Percentiles rank a stretch among this genome's conserved stretches.
phyloP scores from a whole-genome alignment of 2,329 filamentous ascomycete species.

The Penicillium sp. region DNA sequence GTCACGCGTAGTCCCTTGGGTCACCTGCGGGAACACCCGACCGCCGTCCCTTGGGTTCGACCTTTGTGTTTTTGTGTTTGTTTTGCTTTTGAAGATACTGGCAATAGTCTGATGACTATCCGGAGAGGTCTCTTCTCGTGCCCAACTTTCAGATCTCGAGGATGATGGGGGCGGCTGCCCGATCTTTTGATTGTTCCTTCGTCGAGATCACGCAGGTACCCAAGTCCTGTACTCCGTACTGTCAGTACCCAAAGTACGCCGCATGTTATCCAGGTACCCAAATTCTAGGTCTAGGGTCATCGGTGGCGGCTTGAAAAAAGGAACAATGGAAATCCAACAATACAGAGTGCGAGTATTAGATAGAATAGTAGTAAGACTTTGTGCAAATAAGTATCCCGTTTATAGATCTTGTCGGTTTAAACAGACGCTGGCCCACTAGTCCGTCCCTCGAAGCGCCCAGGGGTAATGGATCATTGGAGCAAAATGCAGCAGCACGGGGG shows the following conservation, averaged over 20 bases:
- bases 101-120: neutral
- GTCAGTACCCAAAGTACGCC: neutral
- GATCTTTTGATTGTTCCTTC: neutral
- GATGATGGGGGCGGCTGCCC: neutral
- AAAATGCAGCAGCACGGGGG: neutral
- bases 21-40: slow-evolving; percentile 25
- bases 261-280: neutral
- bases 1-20: slow-evolving; percentile 21
- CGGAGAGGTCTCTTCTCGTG: neutral
- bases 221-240: neutral
- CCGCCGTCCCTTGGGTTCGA: slow-evolving; percentile 14
- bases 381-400: neutral
- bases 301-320: neutral
- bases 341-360: neutral
- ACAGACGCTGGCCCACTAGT: slow-evolving; percentile 10
- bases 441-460: slow-evolving; percentile 10
- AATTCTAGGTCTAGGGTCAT: neutral
- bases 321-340: neutral
- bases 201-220: slow-evolving; percentile 4
- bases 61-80: neutral
- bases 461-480: neutral
- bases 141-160: neutral
- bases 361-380: neutral
- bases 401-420: slow-evolving; percentile 4
- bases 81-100: neutral